Evolutionary conservation across 192 early-diverging fungal genomes (phyloP).

Genomic region (Linnemannia zychae): DNA sequence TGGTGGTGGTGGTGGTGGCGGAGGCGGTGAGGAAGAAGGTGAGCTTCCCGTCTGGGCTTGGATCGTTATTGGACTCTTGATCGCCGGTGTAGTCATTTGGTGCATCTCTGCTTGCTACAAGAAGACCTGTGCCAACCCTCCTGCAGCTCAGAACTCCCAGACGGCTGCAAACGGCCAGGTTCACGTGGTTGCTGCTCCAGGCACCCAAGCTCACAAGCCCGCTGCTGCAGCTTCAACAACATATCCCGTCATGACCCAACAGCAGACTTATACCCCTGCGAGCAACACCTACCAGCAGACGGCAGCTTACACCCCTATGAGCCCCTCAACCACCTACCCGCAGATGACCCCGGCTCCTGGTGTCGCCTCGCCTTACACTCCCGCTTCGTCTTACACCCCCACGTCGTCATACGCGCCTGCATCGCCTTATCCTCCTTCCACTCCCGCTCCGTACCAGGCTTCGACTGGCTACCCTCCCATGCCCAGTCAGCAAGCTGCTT

Average conservation of each 20-base stretch:
- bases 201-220: not conserved
- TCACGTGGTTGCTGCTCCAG: not conserved
- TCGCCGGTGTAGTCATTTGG: not conserved
- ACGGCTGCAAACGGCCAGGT: too few species aligned
- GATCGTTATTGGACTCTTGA: not conserved
- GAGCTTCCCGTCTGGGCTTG: not conserved
- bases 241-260: not conserved
- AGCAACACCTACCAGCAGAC: not conserved
- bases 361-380: not conserved
- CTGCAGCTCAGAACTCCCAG: not conserved
- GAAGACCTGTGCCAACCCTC: not conserved
- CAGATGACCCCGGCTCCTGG: not conserved
- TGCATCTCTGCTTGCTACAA: not conserved
- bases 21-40: not conserved
- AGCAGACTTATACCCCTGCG: not conserved
- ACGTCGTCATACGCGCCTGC: not conserved
- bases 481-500: not conserved
- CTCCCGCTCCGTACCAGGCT: not conserved
- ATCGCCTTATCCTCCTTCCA: not conserved
- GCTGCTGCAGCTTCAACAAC: not conserved
- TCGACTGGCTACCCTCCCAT: not conserved
- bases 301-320: not conserved
- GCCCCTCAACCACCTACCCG: not conserved
- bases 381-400: not conserved
- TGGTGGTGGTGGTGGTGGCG: not conserved